Percentiles rank a stretch among this genome's conserved stretches.
phyloP scores from a whole-genome alignment of 129 eudicot genomes.

The Deinandra increscens region DNA sequence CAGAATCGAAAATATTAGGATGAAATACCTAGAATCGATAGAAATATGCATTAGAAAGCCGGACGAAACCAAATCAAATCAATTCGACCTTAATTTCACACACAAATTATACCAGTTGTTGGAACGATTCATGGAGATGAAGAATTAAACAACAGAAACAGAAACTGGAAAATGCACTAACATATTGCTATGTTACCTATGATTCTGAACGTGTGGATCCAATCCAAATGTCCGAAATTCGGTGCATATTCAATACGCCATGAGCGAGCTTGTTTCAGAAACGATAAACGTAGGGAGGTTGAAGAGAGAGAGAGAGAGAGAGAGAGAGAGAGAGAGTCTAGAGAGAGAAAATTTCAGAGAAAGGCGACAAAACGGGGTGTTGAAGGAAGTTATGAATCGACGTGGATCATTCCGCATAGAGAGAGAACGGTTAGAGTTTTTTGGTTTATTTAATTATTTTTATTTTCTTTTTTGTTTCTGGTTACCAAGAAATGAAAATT shows the following conservation, averaged over 20 bases:
- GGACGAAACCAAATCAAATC: neutral
- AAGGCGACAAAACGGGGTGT: constrained; percentile 26
- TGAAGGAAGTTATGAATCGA: constrained; percentile 22
- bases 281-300: constrained; percentile 3
- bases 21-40: neutral
- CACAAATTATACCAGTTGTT: neutral
- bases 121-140: constrained; percentile 1
- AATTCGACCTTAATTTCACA: constrained; percentile 19
- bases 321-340: constrained; percentile 10
- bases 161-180: neutral
- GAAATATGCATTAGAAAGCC: neutral
- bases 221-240: constrained; percentile 19
- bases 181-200: constrained; percentile 24
- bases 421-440: constrained; percentile 26
- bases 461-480: neutral
- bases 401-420: constrained; percentile 16
- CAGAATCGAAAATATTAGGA: constrained; percentile 5
- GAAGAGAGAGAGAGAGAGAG: constrained; percentile 32
- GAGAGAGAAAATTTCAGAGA: constrained; percentile 28
- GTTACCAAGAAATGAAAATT: neutral
- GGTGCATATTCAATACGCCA: constrained; percentile 11
- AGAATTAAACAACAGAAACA: neutral
- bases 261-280: constrained; percentile 8
- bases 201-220: constrained; percentile 24
- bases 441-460: too few species aligned